These are phyloP conservation scores for Saccharomyces uvarum DNA, from an alignment of 1,139 yeast genomes.

Conservation along the genomic window DNA sequence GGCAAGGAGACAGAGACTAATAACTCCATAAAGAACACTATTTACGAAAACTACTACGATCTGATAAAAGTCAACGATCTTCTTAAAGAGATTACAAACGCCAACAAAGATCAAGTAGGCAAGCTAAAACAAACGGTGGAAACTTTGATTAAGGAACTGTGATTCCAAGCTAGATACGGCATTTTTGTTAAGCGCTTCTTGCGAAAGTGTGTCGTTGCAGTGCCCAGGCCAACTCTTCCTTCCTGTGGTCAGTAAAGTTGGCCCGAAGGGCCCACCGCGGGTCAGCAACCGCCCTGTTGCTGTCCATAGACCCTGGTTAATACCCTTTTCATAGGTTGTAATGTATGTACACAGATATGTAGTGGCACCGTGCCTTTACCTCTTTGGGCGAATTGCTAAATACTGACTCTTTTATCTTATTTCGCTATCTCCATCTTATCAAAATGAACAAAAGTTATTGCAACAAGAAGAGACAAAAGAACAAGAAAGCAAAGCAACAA, in stretches of 20 bases:
- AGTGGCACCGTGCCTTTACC: neutral
- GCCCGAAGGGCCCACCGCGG: neutral
- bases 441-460: neutral
- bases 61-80: conserved; percentile 41
- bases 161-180: neutral
- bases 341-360: neutral
- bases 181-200: neutral
- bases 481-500: neutral
- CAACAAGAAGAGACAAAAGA: neutral
- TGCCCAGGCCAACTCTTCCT: neutral
- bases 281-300: neutral
- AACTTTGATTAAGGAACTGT: neutral
- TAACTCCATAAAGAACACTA: conserved; percentile 42
- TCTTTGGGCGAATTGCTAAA: neutral
- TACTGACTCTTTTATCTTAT: neutral
- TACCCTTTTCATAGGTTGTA: neutral
- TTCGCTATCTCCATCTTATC: neutral
- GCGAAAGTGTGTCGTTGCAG: neutral
- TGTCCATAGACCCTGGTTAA: neutral
- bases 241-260: neutral
- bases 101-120: conserved; percentile 10
- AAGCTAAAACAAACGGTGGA: conserved; percentile 10
- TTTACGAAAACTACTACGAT: conserved; percentile 46
- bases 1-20: conserved; percentile 39
- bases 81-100: conserved; percentile 24